Percentiles rank a stretch among this genome's conserved stretches.
phyloP scores from a whole-genome alignment of 2,329 filamentous ascomycete genomes.

The Nemania abortiva region DNA sequence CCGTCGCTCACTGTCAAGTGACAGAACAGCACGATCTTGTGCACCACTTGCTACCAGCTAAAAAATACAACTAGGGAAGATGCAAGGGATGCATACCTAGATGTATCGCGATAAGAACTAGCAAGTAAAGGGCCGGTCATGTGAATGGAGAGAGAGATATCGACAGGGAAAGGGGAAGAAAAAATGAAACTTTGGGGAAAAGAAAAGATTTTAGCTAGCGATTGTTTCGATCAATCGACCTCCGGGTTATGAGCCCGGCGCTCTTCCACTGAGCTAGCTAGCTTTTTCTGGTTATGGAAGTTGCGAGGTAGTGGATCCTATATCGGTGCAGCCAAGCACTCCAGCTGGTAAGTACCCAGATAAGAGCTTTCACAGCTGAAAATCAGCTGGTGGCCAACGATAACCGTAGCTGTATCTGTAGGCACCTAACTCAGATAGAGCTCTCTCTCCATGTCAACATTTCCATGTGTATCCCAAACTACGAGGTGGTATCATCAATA shows the following conservation, averaged over 20 bases:
- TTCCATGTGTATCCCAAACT: no score
- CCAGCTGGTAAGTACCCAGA: neutral
- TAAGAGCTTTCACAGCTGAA: neutral
- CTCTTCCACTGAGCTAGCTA: slow-evolving; percentile 51
- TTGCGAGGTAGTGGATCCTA: neutral
- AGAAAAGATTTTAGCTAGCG: slow-evolving; percentile 44
- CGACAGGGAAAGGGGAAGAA: neutral
- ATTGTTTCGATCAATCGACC: slow-evolving; percentile 53
- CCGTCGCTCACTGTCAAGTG: neutral
- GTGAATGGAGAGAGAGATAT: neutral
- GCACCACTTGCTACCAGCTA: neutral
- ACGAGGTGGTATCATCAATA: neutral
- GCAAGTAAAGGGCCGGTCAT: no score
- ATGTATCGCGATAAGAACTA: no score
- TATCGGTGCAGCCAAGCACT: no score
- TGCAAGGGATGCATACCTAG: no score
- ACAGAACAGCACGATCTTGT: neutral
- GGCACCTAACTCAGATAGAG: no score
- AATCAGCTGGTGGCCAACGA: neutral
- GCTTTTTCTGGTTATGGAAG: slow-evolving; percentile 23
- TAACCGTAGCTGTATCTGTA: neutral
- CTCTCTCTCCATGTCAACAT: no score
- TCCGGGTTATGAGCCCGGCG: slow-evolving; percentile 54
- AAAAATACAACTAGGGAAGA: neutral
- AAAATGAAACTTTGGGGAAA: slow-evolving; percentile 26